These are phyloP conservation scores for Chrysanthemum seticuspe DNA, from an alignment of 129 eudicot species.

Conservation along the genomic window DNA sequence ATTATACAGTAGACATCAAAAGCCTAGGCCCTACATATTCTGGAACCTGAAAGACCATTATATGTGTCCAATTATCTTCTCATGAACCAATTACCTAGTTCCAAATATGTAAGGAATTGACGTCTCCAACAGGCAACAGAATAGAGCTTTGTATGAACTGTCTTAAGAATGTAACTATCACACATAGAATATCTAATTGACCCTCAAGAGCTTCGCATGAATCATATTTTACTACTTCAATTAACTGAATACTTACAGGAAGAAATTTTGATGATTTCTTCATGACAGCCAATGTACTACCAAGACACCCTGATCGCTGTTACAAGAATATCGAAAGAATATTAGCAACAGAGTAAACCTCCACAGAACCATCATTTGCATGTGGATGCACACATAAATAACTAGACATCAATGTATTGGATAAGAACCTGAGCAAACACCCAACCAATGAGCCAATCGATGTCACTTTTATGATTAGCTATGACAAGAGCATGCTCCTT, in stretches of 20 bases:
- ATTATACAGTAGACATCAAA: conserved; percentile 2
- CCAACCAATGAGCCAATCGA: conserved; percentile 99
- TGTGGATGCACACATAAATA: conserved; percentile 4
- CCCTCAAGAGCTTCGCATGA: not conserved
- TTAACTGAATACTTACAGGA: conserved; percentile 69
- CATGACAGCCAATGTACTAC: conserved; percentile 93
- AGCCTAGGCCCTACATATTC: not conserved
- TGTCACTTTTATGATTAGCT: conserved; percentile 89
- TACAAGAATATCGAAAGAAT: conserved; percentile 25
- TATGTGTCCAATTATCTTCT: not conserved
- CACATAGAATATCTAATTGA: not conserved
- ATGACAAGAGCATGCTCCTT: conserved; percentile 92
- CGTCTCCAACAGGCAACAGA: not conserved
- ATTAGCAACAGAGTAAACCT: conserved; percentile 16
- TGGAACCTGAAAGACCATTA: not conserved
- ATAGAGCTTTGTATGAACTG: not conserved
- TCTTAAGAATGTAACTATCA: not conserved
- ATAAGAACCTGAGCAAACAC: conserved; percentile 80
- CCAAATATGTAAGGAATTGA: not conserved
- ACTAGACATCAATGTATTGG: not conserved
- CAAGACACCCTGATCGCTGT: conserved; percentile 96
- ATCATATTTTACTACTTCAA: not conserved
- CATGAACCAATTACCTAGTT: not conserved
- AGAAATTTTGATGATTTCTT: conserved; percentile 91
- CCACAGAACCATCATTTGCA: not conserved